Base-by-base conservation (phyloP, 169 alveolate genomes). In the Plasmodium gallinaceum region DNA sequence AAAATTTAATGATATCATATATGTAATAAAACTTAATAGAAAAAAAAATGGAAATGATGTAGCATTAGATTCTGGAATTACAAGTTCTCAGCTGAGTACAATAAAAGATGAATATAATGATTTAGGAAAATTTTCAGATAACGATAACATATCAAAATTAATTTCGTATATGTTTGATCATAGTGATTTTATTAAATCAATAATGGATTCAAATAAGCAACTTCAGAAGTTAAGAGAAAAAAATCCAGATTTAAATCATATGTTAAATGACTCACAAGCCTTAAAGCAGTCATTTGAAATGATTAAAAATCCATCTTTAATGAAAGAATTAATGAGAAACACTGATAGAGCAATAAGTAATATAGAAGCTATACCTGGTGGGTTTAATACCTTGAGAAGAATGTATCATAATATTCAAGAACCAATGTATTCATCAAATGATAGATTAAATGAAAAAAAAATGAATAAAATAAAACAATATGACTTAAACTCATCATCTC, bases 351-450 rank as follows among this genome's bases (percentile, higher is more conserved):
- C 96, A 9, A 90, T 93, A 90, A 88, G 95, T 46, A 94, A 94
- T 61, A 92, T 94, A 22, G 96, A 94, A 88, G 95, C 96, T n/a
- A 64, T 94, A 57, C 96, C 96, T 0, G 96, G 96, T 9, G 96
- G 95, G 10, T 94, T 92, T 76, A 80, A 93, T 46, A 94, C 96
- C 2, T 72, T 94, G 9, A 92, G 93, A 68, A 93, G 93, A 73
- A 92, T 94, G 96, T 95, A 94, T 61, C 95, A 85, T 60, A 94
- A 88, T 70, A 88, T 94, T 3, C 96, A 94, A 62, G 94, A 94
- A 43, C 96, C 96, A 0, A 76, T 94, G 66, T 94, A 83, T 83
- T 83, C 65, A 57, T 43, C 86, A 10, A 62, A 20, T n/a, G 91
- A 83, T 4, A 48, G 46, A 20, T 68, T 64, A 52, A 66, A 68